Evolutionary conservation across 768 basidiomycete species (phyloP).

Genomic region (Rhodotorula toruloides): DNA sequence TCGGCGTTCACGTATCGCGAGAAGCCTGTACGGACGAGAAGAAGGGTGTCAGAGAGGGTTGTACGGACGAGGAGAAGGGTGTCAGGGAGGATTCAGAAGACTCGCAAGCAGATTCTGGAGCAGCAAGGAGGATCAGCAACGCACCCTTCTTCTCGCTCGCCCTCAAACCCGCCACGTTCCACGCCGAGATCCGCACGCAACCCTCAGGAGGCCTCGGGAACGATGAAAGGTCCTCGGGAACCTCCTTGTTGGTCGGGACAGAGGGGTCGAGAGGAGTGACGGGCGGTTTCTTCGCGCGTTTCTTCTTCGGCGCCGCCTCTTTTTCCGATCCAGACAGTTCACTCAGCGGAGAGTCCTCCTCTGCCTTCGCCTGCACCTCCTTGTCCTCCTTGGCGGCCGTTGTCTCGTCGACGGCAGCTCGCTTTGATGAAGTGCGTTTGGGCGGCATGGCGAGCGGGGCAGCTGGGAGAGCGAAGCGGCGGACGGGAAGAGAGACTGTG

Average conservation of each 20-base stretch:
- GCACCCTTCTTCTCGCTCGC: slow-evolving; percentile 71
- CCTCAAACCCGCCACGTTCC: slow-evolving; percentile 76
- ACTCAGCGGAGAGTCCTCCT: slow-evolving; percentile 10
- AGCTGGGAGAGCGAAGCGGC: no score
- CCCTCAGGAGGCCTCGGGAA: slow-evolving; percentile 25
- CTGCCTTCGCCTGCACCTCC: neutral
- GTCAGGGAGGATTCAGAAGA: neutral
- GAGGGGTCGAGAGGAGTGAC: slow-evolving; percentile 38
- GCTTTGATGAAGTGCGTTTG: no score
- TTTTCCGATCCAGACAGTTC: neutral
- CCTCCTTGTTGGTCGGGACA: slow-evolving; percentile 37
- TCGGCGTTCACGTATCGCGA: slow-evolving; percentile 76
- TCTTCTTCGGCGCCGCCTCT: slow-evolving; percentile 21
- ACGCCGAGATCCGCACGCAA: slow-evolving; percentile 56
- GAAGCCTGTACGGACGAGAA: slow-evolving; percentile 54
- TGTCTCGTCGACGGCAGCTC: neutral
- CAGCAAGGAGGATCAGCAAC: neutral
- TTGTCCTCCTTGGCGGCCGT: neutral
- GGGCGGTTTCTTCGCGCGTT: slow-evolving; percentile 38
- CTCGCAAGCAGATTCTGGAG: no score
- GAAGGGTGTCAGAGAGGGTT: neutral
- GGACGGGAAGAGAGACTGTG: no score
- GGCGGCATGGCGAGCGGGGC: no score
- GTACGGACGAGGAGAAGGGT: neutral
- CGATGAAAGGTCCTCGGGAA: slow-evolving; percentile 33